phyloP scores from a whole-genome alignment of 768 basidiomycete species.

The Tylopilus subfusipes region DNA sequence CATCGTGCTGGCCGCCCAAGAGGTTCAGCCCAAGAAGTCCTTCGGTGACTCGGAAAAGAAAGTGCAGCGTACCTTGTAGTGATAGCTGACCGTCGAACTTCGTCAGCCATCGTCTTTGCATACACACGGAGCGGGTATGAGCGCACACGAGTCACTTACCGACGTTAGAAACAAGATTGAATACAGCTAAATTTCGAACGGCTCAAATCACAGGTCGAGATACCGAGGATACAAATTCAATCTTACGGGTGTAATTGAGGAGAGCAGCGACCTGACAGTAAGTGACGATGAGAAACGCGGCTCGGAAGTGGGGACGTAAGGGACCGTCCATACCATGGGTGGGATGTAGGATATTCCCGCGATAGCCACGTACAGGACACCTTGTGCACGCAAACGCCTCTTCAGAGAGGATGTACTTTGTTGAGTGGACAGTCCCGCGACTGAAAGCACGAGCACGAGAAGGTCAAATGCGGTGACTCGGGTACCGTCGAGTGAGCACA shows the following conservation, averaged over 20 bases:
- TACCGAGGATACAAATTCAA: neutral
- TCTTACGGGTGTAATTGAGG: slow-evolving; percentile 3
- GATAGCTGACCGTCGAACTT: neutral
- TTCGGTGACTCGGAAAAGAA: neutral
- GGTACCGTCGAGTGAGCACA: neutral
- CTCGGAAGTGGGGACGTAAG: neutral
- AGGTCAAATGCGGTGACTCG: slow-evolving; percentile 21
- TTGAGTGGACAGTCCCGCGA: slow-evolving; percentile 11
- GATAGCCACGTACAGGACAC: slow-evolving; percentile 9
- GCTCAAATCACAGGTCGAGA: neutral
- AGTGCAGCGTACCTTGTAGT: slow-evolving; percentile 6
- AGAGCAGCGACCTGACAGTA: slow-evolving; percentile 8
- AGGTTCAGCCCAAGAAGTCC: neutral
- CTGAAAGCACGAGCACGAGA: slow-evolving; percentile 12
- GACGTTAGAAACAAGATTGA: neutral
- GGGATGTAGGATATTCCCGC: slow-evolving; percentile 10
- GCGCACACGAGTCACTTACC: too few species aligned
- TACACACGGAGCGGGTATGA: too few species aligned
- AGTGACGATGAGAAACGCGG: neutral
- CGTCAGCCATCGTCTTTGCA: neutral
- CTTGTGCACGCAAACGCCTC: slow-evolving; percentile 15
- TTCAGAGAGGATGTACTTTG: slow-evolving; percentile 10
- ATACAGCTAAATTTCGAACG: neutral
- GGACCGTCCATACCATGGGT: neutral
- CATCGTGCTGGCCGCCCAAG: neutral